Evolutionary conservation across 2,329 filamentous ascomycete species (phyloP).

Genomic region (Blastomyces gilchristii): DNA sequence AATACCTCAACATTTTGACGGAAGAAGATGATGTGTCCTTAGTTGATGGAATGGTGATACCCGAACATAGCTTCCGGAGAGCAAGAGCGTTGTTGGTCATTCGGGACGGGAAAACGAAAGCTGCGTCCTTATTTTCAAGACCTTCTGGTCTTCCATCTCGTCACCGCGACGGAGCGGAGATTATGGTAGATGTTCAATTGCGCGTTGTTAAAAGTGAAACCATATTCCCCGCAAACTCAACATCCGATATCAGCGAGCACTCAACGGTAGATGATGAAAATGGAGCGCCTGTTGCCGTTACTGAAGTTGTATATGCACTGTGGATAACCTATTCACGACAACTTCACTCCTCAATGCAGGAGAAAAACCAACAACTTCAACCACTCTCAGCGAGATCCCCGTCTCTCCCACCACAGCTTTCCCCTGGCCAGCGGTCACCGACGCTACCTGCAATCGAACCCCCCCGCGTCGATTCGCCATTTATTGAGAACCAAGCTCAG

Average conservation of each 20-base stretch:
- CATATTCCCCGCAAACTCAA: constrained; percentile 47
- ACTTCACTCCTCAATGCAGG: constrained; percentile 62
- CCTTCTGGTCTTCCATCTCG: constrained; percentile 75
- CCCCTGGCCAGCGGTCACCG: constrained; percentile 56
- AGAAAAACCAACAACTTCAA: constrained; percentile 45
- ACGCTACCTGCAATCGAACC: constrained; percentile 23
- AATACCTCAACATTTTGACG: constrained; percentile 66
- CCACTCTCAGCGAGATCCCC: constrained; percentile 51
- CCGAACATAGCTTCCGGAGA: constrained; percentile 88
- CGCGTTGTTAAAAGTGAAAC: constrained; percentile 86
- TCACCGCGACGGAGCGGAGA: constrained; percentile 81
- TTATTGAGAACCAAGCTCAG: constrained; percentile 29
- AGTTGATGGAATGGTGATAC: constrained; percentile 89
- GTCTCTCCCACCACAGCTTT: constrained; percentile 69
- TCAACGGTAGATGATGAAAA: constrained; percentile 44
- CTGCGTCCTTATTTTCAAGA: constrained; percentile 65
- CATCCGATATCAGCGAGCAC: constrained; percentile 55
- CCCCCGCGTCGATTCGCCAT: constrained; percentile 20
- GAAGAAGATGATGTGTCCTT: constrained; percentile 78
- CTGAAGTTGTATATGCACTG: constrained; percentile 82
- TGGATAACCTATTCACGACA: constrained; percentile 97
- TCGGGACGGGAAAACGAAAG: constrained; percentile 71
- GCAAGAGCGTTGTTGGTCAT: constrained; percentile 76
- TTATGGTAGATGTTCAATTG: constrained; percentile 94
- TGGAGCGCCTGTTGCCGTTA: constrained; percentile 39